These are phyloP conservation scores for Colletotrichum zoysiae DNA, from an alignment of 2,329 filamentous ascomycete genomes.

Conservation along the genomic window DNA sequence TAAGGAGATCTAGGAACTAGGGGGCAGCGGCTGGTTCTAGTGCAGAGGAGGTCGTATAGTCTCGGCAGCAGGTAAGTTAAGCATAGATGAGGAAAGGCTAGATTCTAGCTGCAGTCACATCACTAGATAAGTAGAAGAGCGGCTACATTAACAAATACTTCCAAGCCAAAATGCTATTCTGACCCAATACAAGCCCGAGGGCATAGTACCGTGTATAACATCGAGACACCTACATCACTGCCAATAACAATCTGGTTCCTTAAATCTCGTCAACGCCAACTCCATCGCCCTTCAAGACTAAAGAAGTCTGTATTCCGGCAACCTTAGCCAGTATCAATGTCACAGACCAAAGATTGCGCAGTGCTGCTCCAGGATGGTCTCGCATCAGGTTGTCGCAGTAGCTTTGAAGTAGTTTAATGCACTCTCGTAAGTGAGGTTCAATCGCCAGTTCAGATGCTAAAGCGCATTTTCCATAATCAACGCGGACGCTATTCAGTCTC, in stretches of 20 bases:
- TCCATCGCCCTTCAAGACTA: background rate
- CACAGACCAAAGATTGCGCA: background rate
- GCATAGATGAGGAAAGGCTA: no score
- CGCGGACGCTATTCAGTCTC: slow-evolving; percentile 2
- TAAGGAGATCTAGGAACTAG: no score
- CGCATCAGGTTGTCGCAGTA: slow-evolving; percentile 6
- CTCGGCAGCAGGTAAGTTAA: no score
- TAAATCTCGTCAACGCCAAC: background rate
- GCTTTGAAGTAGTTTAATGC: background rate
- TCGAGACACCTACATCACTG: background rate
- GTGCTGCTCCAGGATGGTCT: slow-evolving; percentile 1
- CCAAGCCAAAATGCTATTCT: no score
- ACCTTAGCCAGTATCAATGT: background rate
- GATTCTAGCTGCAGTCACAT: no score
- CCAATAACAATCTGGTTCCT: background rate
- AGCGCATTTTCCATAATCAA: background rate
- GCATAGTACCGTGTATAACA: no score
- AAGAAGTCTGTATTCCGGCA: background rate
- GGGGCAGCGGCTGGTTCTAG: no score
- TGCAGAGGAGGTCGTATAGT: no score
- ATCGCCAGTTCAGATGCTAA: background rate
- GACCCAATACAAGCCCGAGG: no score
- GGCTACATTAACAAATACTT: no score
- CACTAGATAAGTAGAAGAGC: no score
- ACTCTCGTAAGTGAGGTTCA: background rate